Evolutionary conservation across 1,284 basidiomycete species (phyloP), one percentile per base, ranked within the genome.

Genomic region (Cerrena zonata): DNA sequence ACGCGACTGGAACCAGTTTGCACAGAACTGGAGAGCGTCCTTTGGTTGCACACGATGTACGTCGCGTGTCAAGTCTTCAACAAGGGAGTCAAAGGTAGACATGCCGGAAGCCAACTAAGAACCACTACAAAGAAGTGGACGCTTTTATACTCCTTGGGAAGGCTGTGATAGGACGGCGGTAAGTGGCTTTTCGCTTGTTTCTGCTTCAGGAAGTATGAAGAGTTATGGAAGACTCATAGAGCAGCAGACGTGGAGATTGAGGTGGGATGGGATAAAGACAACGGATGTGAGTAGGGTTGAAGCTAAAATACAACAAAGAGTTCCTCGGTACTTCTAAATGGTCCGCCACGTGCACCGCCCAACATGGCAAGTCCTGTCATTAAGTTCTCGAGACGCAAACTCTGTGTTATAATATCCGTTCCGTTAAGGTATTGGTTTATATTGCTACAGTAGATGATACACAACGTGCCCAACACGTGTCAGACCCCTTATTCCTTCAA

Each of bases 1-100:
- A 53, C 90, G 81, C 53, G 77, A 75, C 64, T 94, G 89, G 73
- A 97, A 97, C 94, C 94, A 98, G 65, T 86, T 93, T 47, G 94
- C 86, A 63, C 91, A 95, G 73, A 91, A 97, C 69, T 97, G 94
- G 47, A 96, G 82, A 3, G 88, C 80, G 65, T 97, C 94, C 60
- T 80, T 81, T 18, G 94, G 94, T 62, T 92, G 88, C 15, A 85
- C 88, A 56, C 89, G 83, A 37, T 89, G 76, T 45, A 82, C 82
- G 68, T 96, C 94, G 63, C 90, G 84, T 58, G 90, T 89, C 55
- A 97, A 79, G 62, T 97, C 92, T 58, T 79, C 81, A 60, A 97
- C 78, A 58, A 97, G 82, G 26, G 73, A 68, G 61, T 89, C 84
- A 65, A 89, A 91, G 24, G 89, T 89, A 37, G 88, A 86, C 76